Base-by-base conservation (phyloP, 768 basidiomycete genomes). In the Amylocystis lapponica region DNA sequence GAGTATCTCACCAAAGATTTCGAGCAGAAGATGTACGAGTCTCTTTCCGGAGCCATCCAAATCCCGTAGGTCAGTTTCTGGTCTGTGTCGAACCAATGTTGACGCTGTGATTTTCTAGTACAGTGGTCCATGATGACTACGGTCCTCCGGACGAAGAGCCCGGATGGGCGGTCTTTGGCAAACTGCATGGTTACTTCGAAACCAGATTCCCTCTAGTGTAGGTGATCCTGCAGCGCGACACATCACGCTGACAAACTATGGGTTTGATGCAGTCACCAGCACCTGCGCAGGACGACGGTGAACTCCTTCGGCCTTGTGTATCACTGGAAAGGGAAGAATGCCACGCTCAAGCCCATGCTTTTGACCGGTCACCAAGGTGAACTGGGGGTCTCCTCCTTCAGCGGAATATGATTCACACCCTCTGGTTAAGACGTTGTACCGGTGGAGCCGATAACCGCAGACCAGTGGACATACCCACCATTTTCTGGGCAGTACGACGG, bases 241-340 rank as follows among this genome's bases (percentile, higher is more conserved):
- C 16, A 45, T 31, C 19, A 5, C 23, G 3, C 23, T 16, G 0
- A 33, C 12, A 11, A n/a, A 33, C 23, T 2, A 9, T 39, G 4
- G 19, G 12, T 26, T 25, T 10, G 14, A 12, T 22, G 25, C 19
- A 86, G 83, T 10, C 79, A 86, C 58, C 36, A 66, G n/a, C 71
- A 61, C 8, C 67, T 89, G 33, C 55, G 69, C 23, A 68, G 85
- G 46, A 80, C 79, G 8, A 81, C 78, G 51, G 77, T 92, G 53
- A 88, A 89, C 59, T 84, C 78, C 0, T 86, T 84, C 51, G 87
- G 77, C 0, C 68, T 89, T n/a, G 60, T 86, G 7, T 86, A 77
- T 56, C 74, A 78, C 37, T 89, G 86, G 86, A 65, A 71, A 40
- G 87, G 86, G 2, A 71, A 74, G 3, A 70, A 86, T 50, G 45